Base-by-base conservation (phyloP, 1,284 basidiomycete genomes). In the Ceratobasidium sp. region DNA sequence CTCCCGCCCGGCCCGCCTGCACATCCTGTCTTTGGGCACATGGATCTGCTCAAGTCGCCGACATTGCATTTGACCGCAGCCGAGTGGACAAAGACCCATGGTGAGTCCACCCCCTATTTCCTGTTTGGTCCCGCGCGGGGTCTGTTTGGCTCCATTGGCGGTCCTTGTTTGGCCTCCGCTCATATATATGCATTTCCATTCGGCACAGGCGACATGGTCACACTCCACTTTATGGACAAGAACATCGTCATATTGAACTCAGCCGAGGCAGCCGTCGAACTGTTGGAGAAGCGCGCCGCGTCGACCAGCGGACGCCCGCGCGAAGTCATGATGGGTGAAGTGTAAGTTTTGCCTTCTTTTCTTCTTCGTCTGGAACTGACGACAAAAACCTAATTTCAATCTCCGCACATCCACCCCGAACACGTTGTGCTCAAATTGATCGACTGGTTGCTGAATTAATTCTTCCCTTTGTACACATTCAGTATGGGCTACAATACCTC, bases 301-400 rank as follows among this genome's bases (percentile, higher is more conserved):
- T 87, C 90, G 70, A 92, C 92, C 78, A 87, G 89, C 23, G 90
- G 92, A 79, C 90, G 89, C 76, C 89, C 89, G 0, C 81, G 82
- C 41, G 81, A 91, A 41, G 82, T 88, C 67, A 92, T 92, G 90
- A 82, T 82, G 2, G 82, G 83, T 3, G 82, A 92, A 74, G 82
- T 92, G 77, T 83, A 76, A 60, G 80, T 79, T 6, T 28, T 46
- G 53, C 28, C 53, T 43, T 41, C 10, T 72, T 30, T n/a, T 72
- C 23, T 28, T 30, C 45, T 30, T 57, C 21, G 34, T 48, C 1
- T 59, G n/a, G 59, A 30, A 28, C 18, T 34, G 41, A 59, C 2
- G 41, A 60, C 48, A 55, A 52, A 21, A 55, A 34, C 21, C 43
- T 43, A 46, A 36, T n/a, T 69, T 12, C 52, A 52, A 28, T 5